Base-by-base conservation (phyloP, 257 asterid genomes). In the Solanum piurae region DNA sequence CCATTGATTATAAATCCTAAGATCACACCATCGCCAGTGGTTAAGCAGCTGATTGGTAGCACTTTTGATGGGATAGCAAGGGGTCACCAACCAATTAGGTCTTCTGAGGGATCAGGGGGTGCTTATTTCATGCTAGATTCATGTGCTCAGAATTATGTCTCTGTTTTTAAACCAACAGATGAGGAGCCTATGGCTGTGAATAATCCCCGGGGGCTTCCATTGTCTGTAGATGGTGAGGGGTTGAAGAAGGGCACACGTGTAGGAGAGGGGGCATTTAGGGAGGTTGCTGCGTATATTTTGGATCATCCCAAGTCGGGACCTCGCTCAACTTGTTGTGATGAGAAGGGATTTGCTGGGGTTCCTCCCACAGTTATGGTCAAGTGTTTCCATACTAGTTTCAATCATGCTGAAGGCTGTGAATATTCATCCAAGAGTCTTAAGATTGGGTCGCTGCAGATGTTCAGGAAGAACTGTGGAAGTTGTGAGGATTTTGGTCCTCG, bases 131-230 rank as follows among this genome's bases (percentile, higher is more conserved):
- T 95, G 98, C 95, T 91, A 87, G 95, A 95, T 89, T 90, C 94
- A 23, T 86, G 92, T 44, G 93, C 94, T 85, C 90, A 87, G 84
- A 93, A 89, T 83, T 93, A 90, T 38, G 88, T 91, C 7, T 93
- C 98, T 9, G 93, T 94, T 29, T 94, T 94, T 89, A 95, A 95
- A 92, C 95, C 98, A 55, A 83, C 91, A 29, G 98, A 93, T 29
- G 98, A 93, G 93, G 98, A 95, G 90, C 96, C 96, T 42, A 92
- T 95, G 98, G 98, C 96, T 83, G 92, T 91, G 83, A 95, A 94
- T 72, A 94, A 95, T 52, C 98, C 98, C 46, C 92, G 87, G 14
- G 96, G 96, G 77, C 91, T 93, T 20, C 96, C 95, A 52, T 49
- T 95, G 90, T 92, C 98, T 20, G 66, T 89, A 8, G 79, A 90